Conservation (phyloP, 768 basidiomycete species). For the Leccinum obscurum region DNA sequence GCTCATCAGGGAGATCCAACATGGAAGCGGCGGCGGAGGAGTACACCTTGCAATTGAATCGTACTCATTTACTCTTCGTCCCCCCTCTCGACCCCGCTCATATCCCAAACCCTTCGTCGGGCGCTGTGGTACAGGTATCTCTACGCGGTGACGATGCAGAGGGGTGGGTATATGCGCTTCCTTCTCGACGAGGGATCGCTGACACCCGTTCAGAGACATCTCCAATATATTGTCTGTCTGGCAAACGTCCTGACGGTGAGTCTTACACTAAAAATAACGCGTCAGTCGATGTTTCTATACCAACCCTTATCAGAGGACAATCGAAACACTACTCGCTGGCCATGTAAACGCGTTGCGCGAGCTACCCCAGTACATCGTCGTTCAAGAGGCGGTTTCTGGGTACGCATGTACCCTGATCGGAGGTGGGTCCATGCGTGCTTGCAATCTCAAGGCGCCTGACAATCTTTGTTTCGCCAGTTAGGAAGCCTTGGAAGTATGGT, state of each 20-base stretch:
- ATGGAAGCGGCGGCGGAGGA: not conserved
- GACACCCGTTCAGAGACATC: slow-evolving; percentile 11
- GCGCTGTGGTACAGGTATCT: slow-evolving; percentile 28
- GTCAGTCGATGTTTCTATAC: not conserved
- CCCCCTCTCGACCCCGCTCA: slow-evolving; percentile 6
- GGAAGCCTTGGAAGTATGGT: slow-evolving; percentile 31
- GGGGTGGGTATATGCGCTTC: slow-evolving; percentile 27
- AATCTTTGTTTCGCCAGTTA: slow-evolving; percentile 13
- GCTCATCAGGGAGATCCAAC: not conserved
- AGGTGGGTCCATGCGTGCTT: slow-evolving; percentile 6
- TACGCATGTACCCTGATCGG: slow-evolving; percentile 19
- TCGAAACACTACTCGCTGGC: slow-evolving; percentile 26
- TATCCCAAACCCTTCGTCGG: slow-evolving; percentile 1
- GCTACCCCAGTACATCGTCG: slow-evolving; percentile 19
- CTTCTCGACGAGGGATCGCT: not conserved
- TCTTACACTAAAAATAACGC: not conserved
- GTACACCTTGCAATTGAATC: slow-evolving; percentile 21
- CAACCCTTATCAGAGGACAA: slow-evolving; percentile 14
- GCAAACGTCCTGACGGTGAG: slow-evolving; percentile 25
- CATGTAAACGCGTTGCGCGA: slow-evolving; percentile 16
- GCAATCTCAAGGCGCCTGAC: slow-evolving; percentile 1
- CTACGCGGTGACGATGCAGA: slow-evolving; percentile 16
- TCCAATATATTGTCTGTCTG: slow-evolving; percentile 1
- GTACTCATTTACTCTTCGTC: slow-evolving; percentile 28
- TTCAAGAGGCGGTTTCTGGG: slow-evolving; percentile 14